phyloP scores from a whole-genome alignment of 345 rosid genomes.

The Sonneratia alba region DNA sequence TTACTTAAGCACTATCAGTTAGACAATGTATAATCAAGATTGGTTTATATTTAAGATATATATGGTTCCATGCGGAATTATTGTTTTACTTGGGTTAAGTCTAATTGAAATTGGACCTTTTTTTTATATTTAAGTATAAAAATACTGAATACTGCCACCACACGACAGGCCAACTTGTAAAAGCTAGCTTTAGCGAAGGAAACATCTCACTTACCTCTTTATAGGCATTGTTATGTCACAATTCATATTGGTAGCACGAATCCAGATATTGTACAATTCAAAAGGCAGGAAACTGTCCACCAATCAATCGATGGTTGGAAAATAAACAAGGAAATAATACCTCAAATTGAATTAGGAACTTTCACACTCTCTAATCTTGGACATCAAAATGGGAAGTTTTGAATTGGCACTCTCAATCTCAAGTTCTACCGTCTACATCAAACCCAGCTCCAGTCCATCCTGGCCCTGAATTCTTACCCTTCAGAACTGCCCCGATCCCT shows the following conservation, averaged over 20 bases:
- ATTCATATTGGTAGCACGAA: background rate
- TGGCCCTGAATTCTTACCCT: conserved; percentile 36
- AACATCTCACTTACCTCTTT: background rate
- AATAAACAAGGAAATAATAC: background rate
- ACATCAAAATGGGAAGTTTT: background rate
- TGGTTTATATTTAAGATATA: no score
- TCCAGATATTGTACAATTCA: background rate
- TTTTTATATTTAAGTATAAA: no score
- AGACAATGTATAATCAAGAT: no score
- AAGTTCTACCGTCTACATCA: conserved; percentile 64
- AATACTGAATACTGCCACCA: no score
- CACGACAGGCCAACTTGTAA: background rate
- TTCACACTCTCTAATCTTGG: background rate
- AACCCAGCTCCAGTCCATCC: conserved; percentile 81
- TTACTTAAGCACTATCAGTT: no score
- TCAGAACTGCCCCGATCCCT: conserved; percentile 45
- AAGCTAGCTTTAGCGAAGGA: background rate
- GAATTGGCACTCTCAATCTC: conserved; percentile 5
- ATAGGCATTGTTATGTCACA: background rate
- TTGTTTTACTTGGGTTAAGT: no score
- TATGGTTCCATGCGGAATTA: no score
- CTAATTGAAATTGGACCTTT: background rate
- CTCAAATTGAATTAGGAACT: background rate
- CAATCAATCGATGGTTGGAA: background rate
- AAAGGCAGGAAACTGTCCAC: background rate